Evolutionary conservation across 441 rosid genomes (phyloP).

Genomic region (Biscutella laevigata): DNA sequence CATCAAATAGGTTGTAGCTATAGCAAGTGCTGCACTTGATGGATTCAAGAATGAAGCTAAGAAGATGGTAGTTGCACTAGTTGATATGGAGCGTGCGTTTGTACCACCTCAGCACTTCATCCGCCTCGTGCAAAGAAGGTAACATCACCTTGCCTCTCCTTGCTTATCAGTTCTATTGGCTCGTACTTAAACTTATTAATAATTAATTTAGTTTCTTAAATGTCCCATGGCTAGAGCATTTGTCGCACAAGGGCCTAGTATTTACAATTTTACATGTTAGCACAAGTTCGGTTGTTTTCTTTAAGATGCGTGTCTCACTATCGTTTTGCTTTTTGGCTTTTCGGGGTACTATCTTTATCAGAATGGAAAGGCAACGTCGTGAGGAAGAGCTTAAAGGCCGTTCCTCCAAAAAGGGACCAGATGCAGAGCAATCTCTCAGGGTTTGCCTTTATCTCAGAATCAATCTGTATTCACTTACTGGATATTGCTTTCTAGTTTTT

Average conservation of each 20-base stretch:
- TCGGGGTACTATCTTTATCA: too few species aligned
- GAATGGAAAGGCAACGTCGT: conserved; percentile 76
- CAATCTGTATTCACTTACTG: neutral
- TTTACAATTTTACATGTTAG: neutral
- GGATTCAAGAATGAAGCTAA: conserved; percentile 59
- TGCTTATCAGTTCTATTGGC: too few species aligned
- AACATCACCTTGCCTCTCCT: too few species aligned
- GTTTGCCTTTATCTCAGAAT: conserved; percentile 26
- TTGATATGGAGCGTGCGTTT: conserved; percentile 78
- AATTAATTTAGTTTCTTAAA: too few species aligned
- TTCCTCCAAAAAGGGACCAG: conserved; percentile 62
- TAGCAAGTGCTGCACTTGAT: conserved; percentile 60
- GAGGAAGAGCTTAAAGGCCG: conserved; percentile 60
- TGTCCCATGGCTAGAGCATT: conserved; percentile 2
- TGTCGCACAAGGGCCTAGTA: neutral
- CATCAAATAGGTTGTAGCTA: conserved; percentile 44
- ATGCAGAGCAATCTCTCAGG: conserved; percentile 62
- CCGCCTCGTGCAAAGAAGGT: conserved; percentile 71
- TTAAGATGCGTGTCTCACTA: conserved; percentile 9
- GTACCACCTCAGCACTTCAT: conserved; percentile 82
- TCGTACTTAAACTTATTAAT: too few species aligned
- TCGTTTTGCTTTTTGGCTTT: too few species aligned
- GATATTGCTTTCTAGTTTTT: neutral
- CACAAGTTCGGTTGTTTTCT: conserved; percentile 3
- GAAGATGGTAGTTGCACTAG: conserved; percentile 66